Conservation (phyloP, 257 asterid genomes). For the Parsonsia alboflavescens region DNA sequence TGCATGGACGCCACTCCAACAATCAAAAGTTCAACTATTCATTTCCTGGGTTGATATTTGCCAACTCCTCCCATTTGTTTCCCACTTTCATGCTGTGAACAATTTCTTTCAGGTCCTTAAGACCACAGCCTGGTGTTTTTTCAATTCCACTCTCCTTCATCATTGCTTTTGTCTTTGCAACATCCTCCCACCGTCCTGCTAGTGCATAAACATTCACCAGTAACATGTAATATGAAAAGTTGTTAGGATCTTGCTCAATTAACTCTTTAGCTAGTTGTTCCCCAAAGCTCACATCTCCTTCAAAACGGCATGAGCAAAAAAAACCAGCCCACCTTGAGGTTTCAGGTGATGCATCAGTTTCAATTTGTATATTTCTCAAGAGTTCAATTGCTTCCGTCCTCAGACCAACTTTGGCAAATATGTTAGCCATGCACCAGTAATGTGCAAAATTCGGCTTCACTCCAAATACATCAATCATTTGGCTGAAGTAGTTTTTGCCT, state of each 20-base stretch:
- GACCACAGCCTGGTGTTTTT: slow-evolving; percentile 42
- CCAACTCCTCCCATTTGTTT: slow-evolving; percentile 10
- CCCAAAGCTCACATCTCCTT: slow-evolving; percentile 38
- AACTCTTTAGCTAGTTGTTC: slow-evolving; percentile 46
- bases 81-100: slow-evolving; percentile 29
- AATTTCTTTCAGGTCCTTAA: slow-evolving; percentile 53
- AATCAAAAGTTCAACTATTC: slow-evolving; percentile 1
- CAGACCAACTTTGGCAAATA: slow-evolving; percentile 50
- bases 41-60: not conserved
- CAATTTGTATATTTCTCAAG: slow-evolving; percentile 37
- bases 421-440: slow-evolving; percentile 75
- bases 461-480: slow-evolving; percentile 39
- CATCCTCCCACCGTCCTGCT: slow-evolving; percentile 71
- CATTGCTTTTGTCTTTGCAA: slow-evolving; percentile 38
- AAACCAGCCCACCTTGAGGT: slow-evolving; percentile 47
- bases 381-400: slow-evolving; percentile 50
- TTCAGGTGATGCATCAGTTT: slow-evolving; percentile 33
- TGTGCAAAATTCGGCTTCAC: slow-evolving; percentile 56
- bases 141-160: slow-evolving; percentile 53
- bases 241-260: slow-evolving; percentile 54
- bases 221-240: slow-evolving; percentile 40
- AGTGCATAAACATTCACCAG: slow-evolving; percentile 61
- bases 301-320: slow-evolving; percentile 51
- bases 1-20: not conserved
- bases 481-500: slow-evolving; percentile 37